phyloP scores from a whole-genome alignment of 2,329 filamentous ascomycete genomes.

The Colletotrichum sidae region DNA sequence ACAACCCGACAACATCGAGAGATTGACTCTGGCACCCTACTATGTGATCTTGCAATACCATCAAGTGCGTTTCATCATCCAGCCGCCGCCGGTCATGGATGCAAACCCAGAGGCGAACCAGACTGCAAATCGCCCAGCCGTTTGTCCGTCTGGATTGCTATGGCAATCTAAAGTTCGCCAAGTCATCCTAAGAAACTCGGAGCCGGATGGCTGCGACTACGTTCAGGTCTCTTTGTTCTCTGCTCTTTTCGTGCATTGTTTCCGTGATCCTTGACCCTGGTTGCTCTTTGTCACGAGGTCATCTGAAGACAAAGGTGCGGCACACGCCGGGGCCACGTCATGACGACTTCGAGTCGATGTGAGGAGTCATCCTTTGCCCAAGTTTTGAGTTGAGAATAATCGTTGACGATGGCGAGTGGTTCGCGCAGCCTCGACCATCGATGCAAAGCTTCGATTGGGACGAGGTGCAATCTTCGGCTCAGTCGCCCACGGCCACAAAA shows the following conservation, averaged over 20 bases:
- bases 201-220: constrained; percentile 14
- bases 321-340: constrained; percentile 22
- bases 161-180: not conserved
- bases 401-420: not conserved
- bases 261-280: constrained; percentile 6
- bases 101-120: constrained; percentile 1
- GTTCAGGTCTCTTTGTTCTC: constrained; percentile 16
- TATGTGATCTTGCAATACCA: not conserved
- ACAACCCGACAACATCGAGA: not conserved
- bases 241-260: constrained; percentile 12
- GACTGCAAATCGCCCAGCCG: constrained; percentile 1
- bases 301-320: constrained; percentile 23
- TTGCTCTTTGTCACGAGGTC: constrained; percentile 31
- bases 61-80: constrained; percentile 3
- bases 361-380: constrained; percentile 5
- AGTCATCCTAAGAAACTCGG: not conserved
- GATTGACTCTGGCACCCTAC: not conserved
- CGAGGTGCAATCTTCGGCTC: too few relatives aligned
- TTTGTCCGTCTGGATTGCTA: constrained; percentile 6
- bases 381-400: not conserved
- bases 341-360: constrained; percentile 6
- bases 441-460: too few relatives aligned
- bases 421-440: too few relatives aligned
- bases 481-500: too few relatives aligned
- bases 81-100: constrained; percentile 10